Conservation (phyloP, 2,329 filamentous ascomycete genomes). For the Cladosporium sp. region DNA sequence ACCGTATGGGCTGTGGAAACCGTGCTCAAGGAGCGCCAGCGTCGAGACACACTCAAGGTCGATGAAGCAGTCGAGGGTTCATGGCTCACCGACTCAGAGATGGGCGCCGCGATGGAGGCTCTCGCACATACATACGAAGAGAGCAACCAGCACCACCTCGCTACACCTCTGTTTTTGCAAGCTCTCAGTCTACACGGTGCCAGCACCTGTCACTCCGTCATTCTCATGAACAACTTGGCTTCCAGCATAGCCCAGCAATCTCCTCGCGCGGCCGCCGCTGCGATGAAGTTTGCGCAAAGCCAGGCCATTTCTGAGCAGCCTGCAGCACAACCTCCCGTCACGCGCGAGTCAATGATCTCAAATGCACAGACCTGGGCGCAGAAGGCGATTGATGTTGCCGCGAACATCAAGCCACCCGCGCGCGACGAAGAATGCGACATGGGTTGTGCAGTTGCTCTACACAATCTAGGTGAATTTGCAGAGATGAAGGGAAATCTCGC, state of each 20-base stretch:
- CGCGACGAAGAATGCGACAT: constrained; percentile 76
- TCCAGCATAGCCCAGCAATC: constrained; percentile 67
- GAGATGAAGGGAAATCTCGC: constrained; percentile 64
- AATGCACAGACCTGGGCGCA: constrained; percentile 74
- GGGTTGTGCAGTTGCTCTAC: constrained; percentile 77
- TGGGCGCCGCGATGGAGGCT: constrained; percentile 73
- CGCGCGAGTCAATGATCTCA: constrained; percentile 57
- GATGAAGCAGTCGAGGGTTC: constrained; percentile 62
- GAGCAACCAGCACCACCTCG: constrained; percentile 71
- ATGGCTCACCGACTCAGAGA: constrained; percentile 67
- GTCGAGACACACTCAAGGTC: constrained; percentile 57
- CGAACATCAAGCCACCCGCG: constrained; percentile 60
- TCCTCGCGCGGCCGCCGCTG: constrained; percentile 31
- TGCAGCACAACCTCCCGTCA: constrained; percentile 45
- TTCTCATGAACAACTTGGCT: constrained; percentile 83
- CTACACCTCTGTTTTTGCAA: constrained; percentile 81
- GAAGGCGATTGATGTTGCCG: constrained; percentile 67
- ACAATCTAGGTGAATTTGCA: constrained; percentile 81
- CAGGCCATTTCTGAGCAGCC: constrained; percentile 32
- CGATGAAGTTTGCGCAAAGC: constrained; percentile 28
- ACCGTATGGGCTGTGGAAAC: constrained; percentile 81
- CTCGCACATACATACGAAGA: constrained; percentile 73
- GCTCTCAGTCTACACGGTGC: constrained; percentile 66
- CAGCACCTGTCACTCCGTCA: constrained; percentile 69
- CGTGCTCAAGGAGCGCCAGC: constrained; percentile 66